These are phyloP conservation scores for Cardamine occulta DNA, from an alignment of 345 rosid species.

Conservation along the genomic window DNA sequence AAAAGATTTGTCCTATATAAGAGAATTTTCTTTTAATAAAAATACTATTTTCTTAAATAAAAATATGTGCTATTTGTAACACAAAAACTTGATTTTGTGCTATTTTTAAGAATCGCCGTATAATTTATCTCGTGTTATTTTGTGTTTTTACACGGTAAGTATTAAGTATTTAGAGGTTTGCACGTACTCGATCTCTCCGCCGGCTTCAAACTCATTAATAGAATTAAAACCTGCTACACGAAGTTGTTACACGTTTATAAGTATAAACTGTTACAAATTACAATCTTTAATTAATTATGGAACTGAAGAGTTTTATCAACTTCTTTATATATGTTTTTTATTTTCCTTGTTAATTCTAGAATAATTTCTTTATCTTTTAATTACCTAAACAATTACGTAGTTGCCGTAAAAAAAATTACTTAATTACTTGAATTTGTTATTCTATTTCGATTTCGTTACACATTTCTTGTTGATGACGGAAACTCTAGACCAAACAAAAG, in stretches of 20 bases:
- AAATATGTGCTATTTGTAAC: too few species aligned
- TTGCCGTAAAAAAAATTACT: too few species aligned
- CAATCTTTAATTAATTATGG: neutral
- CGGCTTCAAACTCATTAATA: neutral
- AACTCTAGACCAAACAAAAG: slow-evolving; percentile 14
- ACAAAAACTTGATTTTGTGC: too few species aligned
- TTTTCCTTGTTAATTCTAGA: neutral
- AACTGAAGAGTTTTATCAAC: slow-evolving; percentile 17
- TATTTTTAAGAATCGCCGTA: too few species aligned
- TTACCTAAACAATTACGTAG: neutral
- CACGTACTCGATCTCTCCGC: too few species aligned
- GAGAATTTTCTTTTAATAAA: too few species aligned
- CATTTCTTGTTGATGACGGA: slow-evolving; percentile 10
- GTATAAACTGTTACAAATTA: neutral
- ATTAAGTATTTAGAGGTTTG: too few species aligned
- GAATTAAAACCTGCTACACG: neutral
- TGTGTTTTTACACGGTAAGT: too few species aligned
- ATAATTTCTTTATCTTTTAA: neutral
- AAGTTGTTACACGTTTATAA: neutral
- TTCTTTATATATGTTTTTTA: neutral
- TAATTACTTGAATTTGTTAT: neutral
- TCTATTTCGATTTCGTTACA: neutral
- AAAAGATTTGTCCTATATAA: too few species aligned
- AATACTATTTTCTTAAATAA: too few species aligned
- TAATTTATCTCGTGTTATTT: too few species aligned